Evolutionary conservation across 768 basidiomycete species (phyloP).

Genomic region (Trametes cinnabarina): DNA sequence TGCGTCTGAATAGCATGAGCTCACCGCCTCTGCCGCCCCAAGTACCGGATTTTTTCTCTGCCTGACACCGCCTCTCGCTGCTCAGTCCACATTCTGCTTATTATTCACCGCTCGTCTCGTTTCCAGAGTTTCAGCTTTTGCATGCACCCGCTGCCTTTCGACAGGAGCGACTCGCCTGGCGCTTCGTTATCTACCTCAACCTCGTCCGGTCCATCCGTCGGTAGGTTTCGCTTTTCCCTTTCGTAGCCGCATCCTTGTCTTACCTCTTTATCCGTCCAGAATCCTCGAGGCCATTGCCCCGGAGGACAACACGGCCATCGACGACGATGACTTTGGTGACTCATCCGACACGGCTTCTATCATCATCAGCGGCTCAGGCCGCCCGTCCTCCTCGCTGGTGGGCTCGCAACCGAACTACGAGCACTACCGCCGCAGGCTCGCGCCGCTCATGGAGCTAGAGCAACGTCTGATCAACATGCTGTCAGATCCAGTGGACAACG

Average conservation of each 20-base stretch:
- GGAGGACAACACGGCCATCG: slow-evolving; percentile 52
- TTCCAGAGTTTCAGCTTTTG: slow-evolving; percentile 77
- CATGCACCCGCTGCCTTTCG: slow-evolving; percentile 76
- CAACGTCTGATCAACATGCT: slow-evolving; percentile 65
- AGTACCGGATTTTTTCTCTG: neutral
- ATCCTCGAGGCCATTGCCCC: slow-evolving; percentile 74
- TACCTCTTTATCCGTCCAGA: slow-evolving; percentile 34
- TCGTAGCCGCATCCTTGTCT: neutral
- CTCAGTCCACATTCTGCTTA: neutral
- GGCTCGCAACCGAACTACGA: slow-evolving; percentile 59
- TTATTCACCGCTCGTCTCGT: slow-evolving; percentile 17
- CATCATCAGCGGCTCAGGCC: slow-evolving; percentile 38
- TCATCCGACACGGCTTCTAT: slow-evolving; percentile 49
- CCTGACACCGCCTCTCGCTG: slow-evolving; percentile 1
- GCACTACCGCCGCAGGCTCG: slow-evolving; percentile 55
- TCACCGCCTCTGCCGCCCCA: slow-evolving; percentile 5
- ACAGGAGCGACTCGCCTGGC: slow-evolving; percentile 81
- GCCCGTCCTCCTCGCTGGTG: slow-evolving; percentile 46
- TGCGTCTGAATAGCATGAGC: slow-evolving; percentile 6
- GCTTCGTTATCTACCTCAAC: slow-evolving; percentile 86
- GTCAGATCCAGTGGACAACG: slow-evolving; percentile 67
- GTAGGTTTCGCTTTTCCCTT: slow-evolving; percentile 34
- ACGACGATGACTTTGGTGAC: slow-evolving; percentile 58
- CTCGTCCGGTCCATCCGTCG: slow-evolving; percentile 78
- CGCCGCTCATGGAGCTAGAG: slow-evolving; percentile 70